phyloP scores from a whole-genome alignment of 2,329 filamentous ascomycete species.

The Fusarium clavum region DNA sequence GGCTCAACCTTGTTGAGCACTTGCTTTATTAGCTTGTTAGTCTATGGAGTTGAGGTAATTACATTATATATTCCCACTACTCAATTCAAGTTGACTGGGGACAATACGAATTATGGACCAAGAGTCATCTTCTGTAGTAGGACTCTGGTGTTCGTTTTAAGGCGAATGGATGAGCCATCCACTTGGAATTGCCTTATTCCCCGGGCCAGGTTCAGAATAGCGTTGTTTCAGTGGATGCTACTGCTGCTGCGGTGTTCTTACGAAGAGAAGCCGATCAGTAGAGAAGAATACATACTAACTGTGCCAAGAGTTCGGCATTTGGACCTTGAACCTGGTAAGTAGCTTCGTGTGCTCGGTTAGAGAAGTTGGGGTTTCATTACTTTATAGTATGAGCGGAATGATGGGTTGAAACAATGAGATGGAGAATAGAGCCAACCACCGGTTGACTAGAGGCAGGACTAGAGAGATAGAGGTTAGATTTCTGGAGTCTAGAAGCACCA shows the following conservation, averaged over 20 bases:
- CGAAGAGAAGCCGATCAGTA: background rate
- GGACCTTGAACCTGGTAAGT: conserved; percentile 10
- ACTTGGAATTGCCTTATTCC: conserved; percentile 5
- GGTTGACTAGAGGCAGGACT: conserved; percentile 1
- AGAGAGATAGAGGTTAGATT: background rate
- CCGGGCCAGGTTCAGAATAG: background rate
- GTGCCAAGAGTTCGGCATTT: conserved; percentile 27
- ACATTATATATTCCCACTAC: background rate
- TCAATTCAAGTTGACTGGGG: background rate
- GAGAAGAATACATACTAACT: background rate
- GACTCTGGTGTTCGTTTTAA: background rate
- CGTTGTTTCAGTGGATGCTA: conserved; percentile 2
- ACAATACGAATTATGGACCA: background rate
- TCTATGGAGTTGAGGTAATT: background rate
- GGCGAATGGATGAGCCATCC: background rate
- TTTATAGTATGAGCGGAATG: conserved; percentile 7
- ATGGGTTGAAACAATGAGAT: conserved; percentile 35
- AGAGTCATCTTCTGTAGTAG: background rate
- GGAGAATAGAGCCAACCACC: conserved; percentile 18
- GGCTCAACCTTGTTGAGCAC: background rate
- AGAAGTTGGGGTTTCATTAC: conserved; percentile 32
- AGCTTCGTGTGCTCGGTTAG: conserved; percentile 33
- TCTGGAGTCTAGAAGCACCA: conserved; percentile 1
- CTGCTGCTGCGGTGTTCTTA: conserved; percentile 8
- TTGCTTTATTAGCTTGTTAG: background rate